These are phyloP conservation scores for Fusarium nematophilum DNA, from an alignment of 2,329 filamentous ascomycete genomes.

Conservation along the genomic window DNA sequence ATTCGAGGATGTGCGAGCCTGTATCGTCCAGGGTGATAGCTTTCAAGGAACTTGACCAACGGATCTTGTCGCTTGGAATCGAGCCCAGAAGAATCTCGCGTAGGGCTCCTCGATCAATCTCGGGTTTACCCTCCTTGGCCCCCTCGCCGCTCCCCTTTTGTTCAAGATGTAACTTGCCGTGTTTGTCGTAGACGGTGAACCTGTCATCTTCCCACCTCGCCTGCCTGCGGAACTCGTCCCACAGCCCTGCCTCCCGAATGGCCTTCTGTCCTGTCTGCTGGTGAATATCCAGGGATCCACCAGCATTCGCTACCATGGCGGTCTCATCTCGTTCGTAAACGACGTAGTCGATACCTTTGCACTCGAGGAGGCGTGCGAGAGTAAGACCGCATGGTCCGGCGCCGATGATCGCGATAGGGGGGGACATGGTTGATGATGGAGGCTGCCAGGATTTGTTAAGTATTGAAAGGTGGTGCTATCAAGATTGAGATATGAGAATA, in stretches of 20 bases:
- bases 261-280: neutral
- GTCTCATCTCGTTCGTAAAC: neutral
- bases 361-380: neutral
- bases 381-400: neutral
- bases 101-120: neutral
- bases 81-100: neutral
- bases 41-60: neutral
- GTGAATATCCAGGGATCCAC: neutral
- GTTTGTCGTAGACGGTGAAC: neutral
- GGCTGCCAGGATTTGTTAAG: too few species aligned
- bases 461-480: too few species aligned
- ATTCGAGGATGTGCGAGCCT: neutral
- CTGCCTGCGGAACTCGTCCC: neutral
- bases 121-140: neutral
- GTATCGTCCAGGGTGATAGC: neutral
- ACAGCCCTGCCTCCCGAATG: neutral
- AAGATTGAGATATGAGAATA: too few species aligned
- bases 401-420: neutral
- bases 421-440: too few species aligned
- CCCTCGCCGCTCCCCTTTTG: neutral
- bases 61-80: neutral
- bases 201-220: neutral
- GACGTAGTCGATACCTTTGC: neutral
- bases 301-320: neutral
- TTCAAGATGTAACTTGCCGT: neutral